Conservation (phyloP, 306 rosid species). For the Vachellia pachyceras region DNA sequence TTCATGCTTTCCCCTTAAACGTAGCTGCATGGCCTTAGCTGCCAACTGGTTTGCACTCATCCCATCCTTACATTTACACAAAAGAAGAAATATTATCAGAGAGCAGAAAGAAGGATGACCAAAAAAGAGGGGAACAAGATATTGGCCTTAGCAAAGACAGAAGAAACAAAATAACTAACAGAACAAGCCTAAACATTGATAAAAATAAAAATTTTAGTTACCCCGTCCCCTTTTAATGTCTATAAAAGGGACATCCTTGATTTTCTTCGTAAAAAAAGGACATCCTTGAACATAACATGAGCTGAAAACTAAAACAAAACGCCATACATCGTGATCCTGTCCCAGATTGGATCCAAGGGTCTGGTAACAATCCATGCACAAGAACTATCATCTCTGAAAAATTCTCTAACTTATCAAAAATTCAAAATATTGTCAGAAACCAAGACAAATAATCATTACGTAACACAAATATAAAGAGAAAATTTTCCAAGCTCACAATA, state of each 20-base stretch:
- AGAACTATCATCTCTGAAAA: not conserved
- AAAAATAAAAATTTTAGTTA: not conserved
- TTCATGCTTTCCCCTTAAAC: conserved; percentile 86
- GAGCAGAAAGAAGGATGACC: not conserved
- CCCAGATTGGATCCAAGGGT: not conserved
- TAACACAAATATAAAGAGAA: not conserved
- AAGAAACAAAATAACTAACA: not conserved
- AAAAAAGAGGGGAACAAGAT: not conserved
- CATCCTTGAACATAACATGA: not conserved
- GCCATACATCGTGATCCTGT: not conserved
- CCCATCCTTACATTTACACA: conserved; percentile 36
- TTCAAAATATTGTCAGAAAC: not conserved
- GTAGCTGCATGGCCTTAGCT: conserved; percentile 95
- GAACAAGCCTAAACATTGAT: not conserved
- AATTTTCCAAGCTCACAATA: not conserved
- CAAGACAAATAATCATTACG: not conserved
- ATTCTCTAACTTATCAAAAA: not conserved
- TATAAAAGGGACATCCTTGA: not conserved
- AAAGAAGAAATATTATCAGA: not conserved
- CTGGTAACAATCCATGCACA: not conserved
- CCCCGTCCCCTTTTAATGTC: not conserved
- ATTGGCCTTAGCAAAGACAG: not conserved
- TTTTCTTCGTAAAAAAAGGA: not conserved
- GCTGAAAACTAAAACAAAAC: not conserved
- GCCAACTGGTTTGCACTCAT: conserved; percentile 92